Evolutionary conservation across 805 yeast genomes (phyloP).

Genomic region (Saturnispora quitensis): DNA sequence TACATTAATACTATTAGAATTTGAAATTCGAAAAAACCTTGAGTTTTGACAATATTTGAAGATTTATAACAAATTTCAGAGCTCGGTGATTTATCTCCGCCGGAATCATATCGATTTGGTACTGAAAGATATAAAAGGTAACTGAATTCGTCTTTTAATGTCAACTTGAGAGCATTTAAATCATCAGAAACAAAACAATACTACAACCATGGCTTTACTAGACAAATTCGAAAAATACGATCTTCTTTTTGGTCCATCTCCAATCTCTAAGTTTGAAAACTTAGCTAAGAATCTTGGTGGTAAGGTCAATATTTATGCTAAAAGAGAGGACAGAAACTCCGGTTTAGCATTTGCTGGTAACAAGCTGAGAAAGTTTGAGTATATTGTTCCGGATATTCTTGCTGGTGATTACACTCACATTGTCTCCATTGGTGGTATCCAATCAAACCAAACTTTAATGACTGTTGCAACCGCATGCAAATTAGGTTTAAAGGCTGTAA

Average conservation of each 20-base stretch:
- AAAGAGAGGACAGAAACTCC: conserved; percentile 29
- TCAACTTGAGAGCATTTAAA: not conserved
- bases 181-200: not conserved
- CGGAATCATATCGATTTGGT: not conserved
- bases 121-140: not conserved
- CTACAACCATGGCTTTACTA: conserved; percentile 13
- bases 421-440: conserved; percentile 30
- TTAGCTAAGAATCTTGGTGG: conserved; percentile 24
- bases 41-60: not conserved
- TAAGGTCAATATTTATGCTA: conserved; percentile 27
- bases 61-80: not conserved
- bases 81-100: conserved; percentile 1
- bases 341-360: conserved; percentile 31
- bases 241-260: conserved; percentile 29
- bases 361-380: conserved; percentile 27
- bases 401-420: conserved; percentile 29
- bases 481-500: conserved; percentile 28
- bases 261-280: conserved; percentile 26
- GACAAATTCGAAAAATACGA: conserved; percentile 21
- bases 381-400: conserved; percentile 27
- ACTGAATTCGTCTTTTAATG: not conserved
- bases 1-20: no score
- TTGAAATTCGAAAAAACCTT: no score
- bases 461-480: conserved; percentile 31
- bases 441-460: conserved; percentile 29